Evolutionary conservation across 768 basidiomycete species (phyloP).

Genomic region (Trametes punicea): DNA sequence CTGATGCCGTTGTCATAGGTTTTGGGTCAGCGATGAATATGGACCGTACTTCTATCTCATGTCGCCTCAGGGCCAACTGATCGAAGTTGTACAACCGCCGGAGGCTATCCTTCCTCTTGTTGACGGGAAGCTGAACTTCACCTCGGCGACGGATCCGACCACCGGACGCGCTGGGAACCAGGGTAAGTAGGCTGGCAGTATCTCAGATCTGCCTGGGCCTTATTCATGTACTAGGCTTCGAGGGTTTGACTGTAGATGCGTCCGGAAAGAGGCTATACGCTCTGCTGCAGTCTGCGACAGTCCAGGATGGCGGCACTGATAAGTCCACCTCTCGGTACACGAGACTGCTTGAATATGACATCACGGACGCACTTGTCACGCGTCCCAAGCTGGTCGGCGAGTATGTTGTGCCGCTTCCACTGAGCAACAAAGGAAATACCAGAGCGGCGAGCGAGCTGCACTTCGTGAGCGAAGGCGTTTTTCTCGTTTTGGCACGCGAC

Average conservation of each 20-base stretch:
- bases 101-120: slow-evolving; percentile 50
- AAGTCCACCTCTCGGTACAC: slow-evolving; percentile 49
- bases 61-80: slow-evolving; percentile 42
- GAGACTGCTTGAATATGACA: slow-evolving; percentile 54
- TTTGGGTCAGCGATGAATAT: slow-evolving; percentile 69
- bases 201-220: background rate
- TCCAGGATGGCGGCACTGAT: slow-evolving; percentile 57
- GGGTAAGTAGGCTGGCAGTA: slow-evolving; percentile 32
- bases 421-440: slow-evolving; percentile 49
- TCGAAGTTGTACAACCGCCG: slow-evolving; percentile 58
- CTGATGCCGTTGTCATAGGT: slow-evolving; percentile 32
- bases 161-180: slow-evolving; percentile 57
- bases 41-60: slow-evolving; percentile 63
- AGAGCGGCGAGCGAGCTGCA: slow-evolving; percentile 54
- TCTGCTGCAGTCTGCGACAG: slow-evolving; percentile 58
- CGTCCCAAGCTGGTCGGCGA: slow-evolving; percentile 47
- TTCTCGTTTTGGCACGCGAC: slow-evolving; percentile 58
- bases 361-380: slow-evolving; percentile 32
- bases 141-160: slow-evolving; percentile 42
- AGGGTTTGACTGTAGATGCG: slow-evolving; percentile 53
- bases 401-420: slow-evolving; percentile 58
- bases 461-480: slow-evolving; percentile 50
- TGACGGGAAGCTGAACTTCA: slow-evolving; percentile 50
- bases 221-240: slow-evolving; percentile 43
- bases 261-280: slow-evolving; percentile 51